These are phyloP conservation scores for Haberlea rhodopensis DNA, from an alignment of 257 asterid species.

Conservation along the genomic window DNA sequence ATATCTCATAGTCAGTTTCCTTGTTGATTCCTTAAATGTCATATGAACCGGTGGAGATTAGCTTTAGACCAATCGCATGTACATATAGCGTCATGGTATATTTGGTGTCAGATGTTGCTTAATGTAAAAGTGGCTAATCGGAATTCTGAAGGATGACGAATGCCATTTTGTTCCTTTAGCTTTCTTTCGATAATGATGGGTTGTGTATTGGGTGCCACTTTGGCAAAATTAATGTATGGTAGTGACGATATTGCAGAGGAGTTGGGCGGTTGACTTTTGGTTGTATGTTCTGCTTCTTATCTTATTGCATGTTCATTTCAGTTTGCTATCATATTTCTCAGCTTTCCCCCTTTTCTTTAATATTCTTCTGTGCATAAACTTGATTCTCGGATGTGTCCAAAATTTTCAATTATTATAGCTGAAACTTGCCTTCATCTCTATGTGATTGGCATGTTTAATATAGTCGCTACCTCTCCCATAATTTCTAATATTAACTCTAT, in stretches of 20 bases:
- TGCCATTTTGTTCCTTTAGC: constrained; percentile 7
- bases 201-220: neutral
- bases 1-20: neutral
- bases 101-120: neutral
- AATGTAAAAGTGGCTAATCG: neutral
- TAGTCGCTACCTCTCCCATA: constrained; percentile 9
- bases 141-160: neutral
- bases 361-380: neutral
- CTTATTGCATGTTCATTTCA: neutral
- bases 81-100: neutral
- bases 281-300: neutral
- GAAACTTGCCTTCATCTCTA: constrained; percentile 19
- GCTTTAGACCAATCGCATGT: neutral
- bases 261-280: constrained; percentile 9
- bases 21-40: neutral
- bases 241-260: constrained; percentile 6
- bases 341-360: neutral
- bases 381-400: neutral
- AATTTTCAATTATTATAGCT: neutral
- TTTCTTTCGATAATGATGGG: neutral
- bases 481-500: constrained; percentile 18
- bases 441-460: constrained; percentile 11
- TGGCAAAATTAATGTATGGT: neutral
- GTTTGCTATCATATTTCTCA: neutral
- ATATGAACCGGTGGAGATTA: neutral